Percentiles rank a stretch among this genome's conserved stretches.
Conservation (phyloP, 306 rosid genomes). For the Castanea sativa region DNA sequence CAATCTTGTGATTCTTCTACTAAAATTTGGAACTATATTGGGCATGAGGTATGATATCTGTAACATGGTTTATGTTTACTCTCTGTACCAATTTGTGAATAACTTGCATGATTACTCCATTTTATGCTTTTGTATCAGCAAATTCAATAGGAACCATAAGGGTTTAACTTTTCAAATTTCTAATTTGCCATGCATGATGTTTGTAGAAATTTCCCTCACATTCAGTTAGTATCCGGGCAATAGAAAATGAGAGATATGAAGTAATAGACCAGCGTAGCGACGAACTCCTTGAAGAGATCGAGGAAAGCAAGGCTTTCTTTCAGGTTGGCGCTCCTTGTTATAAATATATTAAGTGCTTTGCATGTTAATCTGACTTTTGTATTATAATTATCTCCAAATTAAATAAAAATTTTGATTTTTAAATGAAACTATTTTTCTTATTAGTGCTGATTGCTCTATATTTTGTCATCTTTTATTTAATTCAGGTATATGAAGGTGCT, state of each 20-base stretch:
- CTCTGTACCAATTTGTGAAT: conserved; percentile 24
- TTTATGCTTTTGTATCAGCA: background rate
- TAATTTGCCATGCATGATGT: background rate
- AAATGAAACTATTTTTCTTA: background rate
- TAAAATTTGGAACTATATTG: conserved; percentile 78
- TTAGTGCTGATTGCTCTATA: background rate
- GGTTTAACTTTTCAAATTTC: conserved; percentile 1
- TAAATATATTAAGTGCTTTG: background rate
- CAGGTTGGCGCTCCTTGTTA: conserved; percentile 49
- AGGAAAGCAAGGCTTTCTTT: conserved; percentile 95
- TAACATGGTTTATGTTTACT: conserved; percentile 20
- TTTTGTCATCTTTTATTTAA: conserved; percentile 16
- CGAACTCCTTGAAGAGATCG: conserved; percentile 86
- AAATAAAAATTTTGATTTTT: background rate
- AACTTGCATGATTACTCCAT: background rate
- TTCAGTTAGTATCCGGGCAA: conserved; percentile 73
- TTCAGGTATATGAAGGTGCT: conserved; percentile 92
- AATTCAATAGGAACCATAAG: background rate
- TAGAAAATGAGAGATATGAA: conserved; percentile 65
- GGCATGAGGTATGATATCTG: conserved; percentile 52
- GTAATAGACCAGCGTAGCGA: conserved; percentile 57
- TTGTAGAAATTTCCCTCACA: conserved; percentile 77
- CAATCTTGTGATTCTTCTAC: conserved; percentile 45
- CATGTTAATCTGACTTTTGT: background rate
- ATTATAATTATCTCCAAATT: background rate